phyloP scores from a whole-genome alignment of 2,329 filamentous ascomycete genomes.

The Fonsecaea pugnacius region DNA sequence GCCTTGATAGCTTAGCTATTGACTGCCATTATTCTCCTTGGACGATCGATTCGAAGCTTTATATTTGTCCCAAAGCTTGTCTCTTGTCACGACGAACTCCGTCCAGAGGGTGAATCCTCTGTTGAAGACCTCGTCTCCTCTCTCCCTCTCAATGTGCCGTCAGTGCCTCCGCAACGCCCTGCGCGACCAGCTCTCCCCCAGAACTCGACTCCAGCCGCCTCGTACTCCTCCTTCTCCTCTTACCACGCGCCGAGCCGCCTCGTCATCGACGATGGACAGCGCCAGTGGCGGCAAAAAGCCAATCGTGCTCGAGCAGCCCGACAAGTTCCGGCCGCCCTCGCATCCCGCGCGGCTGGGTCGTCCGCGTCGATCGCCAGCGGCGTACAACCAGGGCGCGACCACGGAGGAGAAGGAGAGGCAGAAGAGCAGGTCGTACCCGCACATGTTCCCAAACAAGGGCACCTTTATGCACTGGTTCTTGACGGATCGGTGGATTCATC shows the following conservation, averaged over 20 bases:
- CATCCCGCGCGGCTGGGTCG: constrained; percentile 73
- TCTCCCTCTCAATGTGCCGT: constrained; percentile 54
- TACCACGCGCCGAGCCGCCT: constrained; percentile 18
- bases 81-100: constrained; percentile 1
- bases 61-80: neutral
- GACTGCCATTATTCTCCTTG: neutral
- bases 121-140: constrained; percentile 38
- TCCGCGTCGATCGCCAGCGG: constrained; percentile 62
- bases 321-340: constrained; percentile 89
- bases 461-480: constrained; percentile 85
- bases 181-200: constrained; percentile 3
- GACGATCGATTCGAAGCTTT: neutral
- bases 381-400: constrained; percentile 52
- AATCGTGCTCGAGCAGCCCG: constrained; percentile 79
- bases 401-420: constrained; percentile 69
- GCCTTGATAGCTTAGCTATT: neutral
- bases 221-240: neutral
- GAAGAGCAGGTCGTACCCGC: constrained; percentile 75
- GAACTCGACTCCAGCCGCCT: neutral
- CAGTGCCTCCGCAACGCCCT: constrained; percentile 34
- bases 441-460: constrained; percentile 83
- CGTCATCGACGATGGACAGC: neutral
- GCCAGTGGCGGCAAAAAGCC: constrained; percentile 52
- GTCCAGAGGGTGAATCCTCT: constrained; percentile 10
- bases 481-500: constrained; percentile 74